Base-by-base conservation (phyloP, 768 basidiomycete species). In the Gloeostereum incarnatum region DNA sequence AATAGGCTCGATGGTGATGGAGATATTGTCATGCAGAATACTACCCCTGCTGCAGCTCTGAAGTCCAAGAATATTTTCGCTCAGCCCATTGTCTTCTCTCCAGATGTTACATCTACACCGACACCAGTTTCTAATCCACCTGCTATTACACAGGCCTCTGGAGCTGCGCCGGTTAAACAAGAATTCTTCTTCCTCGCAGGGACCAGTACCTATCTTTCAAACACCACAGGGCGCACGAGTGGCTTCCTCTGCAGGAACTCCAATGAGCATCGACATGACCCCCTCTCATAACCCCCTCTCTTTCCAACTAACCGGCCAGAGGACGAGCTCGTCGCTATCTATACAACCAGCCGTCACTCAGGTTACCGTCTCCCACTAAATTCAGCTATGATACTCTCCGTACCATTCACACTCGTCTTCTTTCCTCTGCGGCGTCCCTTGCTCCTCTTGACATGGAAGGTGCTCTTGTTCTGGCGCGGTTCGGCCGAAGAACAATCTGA, bases 381-480 rank as follows among this genome's bases (percentile, higher is more conserved):
- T 36, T 49, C 14, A 31, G 40, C 3, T 43, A 49, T 31, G 35
- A 46, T 5, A 35, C 38, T 17, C 44, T 60, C 13, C 50, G 48
- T 11, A 45, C 45, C 11, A 39, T 58, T 24, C 57, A 53, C 31
- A 18, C 33, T 3, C 49, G 44, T n/a, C 40, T 58, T 4, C 26
- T 45, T 20, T 44, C 48, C 7, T 41, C 50, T 3, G 41, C 60
- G 17, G 44, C 54, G n/a, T 43, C 46, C 14, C 17, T 55, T 6
- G 14, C 29, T 13, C 21, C 26, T 10, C 11, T 36, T 17, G 20
- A 21, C 14, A 26, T 38, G 7, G 18, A 38, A 22, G 8, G 13
- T 11, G 14, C 30, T 25, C 23, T 31, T 34, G 11, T 14, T 34
- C 33, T 34, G 11, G 33, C 19, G 11, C 33, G 21, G 33, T n/a